Base-by-base conservation (phyloP, 2,329 filamentous ascomycete genomes). In the Alternaria infectoria region DNA sequence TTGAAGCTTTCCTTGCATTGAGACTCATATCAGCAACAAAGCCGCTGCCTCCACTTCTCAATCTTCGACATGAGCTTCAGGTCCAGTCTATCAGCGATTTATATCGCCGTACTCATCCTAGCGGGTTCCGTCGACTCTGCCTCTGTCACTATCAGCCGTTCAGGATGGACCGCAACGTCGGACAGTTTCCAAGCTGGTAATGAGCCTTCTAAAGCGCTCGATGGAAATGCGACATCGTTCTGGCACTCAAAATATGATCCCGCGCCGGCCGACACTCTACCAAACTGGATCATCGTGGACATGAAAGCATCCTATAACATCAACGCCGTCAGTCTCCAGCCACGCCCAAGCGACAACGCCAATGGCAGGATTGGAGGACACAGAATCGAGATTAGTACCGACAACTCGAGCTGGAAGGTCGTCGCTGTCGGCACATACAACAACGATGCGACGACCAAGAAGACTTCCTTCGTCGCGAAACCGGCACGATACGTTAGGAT, bases 321-420 rank as follows among this genome's bases (percentile, higher is more conserved):
- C 26, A 74, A 76, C 52, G 75, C 73, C 23, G 61, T 81, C 36
- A 70, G 64, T 30, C 76, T 79, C 28, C 65, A 72, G 19, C 79
- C 76, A 9, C 73, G 77, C 11, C 77, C 79, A 52, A 76, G 78
- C 57, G 69, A 69, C 21, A 68, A 43, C n/a, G 61, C 36, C 3
- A 80, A 80, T 59, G 78, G 79, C 9, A 77, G 76, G 23, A 79
- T 81, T 51, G 79, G 79, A 15, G 63, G 71, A n/a, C 77, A 81
- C 58, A 71, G 28, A 8, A 72, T 80, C 44, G 68, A 78, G 55
- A 44, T 75, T 36, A 79, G 77, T 47, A 67, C 61, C 10, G 76
- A 80, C 56, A 73, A 70, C 17, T 61, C 62, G 6, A 77, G 65
- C 49, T 80, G 72, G 71, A 58, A 57, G 19, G 57, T 64, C 13